A percentile compares a stretch with the other conserved stretches of the same genome.
Conservation (phyloP, 441 rosid species). For the Gossypium armourianum region DNA sequence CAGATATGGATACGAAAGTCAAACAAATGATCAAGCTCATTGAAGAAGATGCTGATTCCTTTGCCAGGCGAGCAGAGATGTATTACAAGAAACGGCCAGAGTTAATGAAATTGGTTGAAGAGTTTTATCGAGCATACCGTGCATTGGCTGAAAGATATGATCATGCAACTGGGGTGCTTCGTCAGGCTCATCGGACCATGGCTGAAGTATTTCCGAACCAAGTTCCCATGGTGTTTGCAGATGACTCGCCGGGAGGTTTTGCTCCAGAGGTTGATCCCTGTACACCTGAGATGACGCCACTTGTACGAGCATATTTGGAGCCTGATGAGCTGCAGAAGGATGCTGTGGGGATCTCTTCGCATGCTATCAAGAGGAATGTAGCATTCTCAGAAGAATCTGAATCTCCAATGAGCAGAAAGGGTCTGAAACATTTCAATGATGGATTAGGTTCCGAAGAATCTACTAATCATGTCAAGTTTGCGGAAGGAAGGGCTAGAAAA, state of each 20-base stretch:
- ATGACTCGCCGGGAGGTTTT: constrained; percentile 48
- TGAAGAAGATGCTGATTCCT: constrained; percentile 98
- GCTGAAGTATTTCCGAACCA: constrained; percentile 89
- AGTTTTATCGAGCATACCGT: constrained; percentile 89
- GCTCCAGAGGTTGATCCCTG: constrained; percentile 46
- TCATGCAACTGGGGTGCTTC: constrained; percentile 81
- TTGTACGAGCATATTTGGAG: constrained; percentile 35
- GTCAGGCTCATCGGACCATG: constrained; percentile 82
- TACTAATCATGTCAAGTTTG: constrained; percentile 21
- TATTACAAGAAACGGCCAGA: constrained; percentile 92
- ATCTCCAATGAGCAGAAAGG: constrained; percentile 33
- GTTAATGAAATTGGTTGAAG: constrained; percentile 93
- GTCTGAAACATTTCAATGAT: constrained; percentile 43
- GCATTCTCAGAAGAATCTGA: constrained; percentile 53
- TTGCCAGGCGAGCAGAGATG: constrained; percentile 97
- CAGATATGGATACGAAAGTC: constrained; percentile 92
- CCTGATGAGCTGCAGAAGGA: constrained; percentile 51
- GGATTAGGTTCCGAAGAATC: constrained; percentile 33
- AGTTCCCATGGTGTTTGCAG: constrained; percentile 47
- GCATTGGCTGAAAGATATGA: constrained; percentile 94
- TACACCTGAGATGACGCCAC: constrained; percentile 51
- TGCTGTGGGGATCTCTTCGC: constrained; percentile 37
- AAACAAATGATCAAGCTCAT: constrained; percentile 90
- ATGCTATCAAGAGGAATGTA: constrained; percentile 43
- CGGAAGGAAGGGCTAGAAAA: constrained; percentile 50